Percentiles rank a stretch among this genome's conserved stretches.
These are phyloP conservation scores for Dissoconium aciculare DNA, from an alignment of 2,329 filamentous ascomycete species.

Conservation along the genomic window DNA sequence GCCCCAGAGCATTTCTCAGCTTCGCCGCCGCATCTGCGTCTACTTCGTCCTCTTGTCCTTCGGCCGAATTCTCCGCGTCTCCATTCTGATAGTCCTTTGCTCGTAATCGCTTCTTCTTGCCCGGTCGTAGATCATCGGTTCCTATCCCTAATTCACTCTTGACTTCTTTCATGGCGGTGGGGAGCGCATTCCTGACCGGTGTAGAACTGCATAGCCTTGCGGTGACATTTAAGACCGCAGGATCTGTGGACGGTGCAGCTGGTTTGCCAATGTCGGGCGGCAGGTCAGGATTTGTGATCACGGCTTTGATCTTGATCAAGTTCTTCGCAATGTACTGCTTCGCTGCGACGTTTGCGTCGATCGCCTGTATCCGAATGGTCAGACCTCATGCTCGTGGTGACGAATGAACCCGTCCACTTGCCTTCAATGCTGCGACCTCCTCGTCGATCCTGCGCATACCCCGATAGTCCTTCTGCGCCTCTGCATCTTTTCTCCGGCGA, in stretches of 20 bases:
- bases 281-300: slow-evolving; percentile 37
- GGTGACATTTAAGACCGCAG: slow-evolving; percentile 41
- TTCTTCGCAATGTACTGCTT: slow-evolving; percentile 43
- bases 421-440: slow-evolving; percentile 46
- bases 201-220: slow-evolving; percentile 46
- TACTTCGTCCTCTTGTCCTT: slow-evolving; percentile 1
- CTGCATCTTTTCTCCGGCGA: slow-evolving; percentile 44
- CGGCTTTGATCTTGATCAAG: slow-evolving; percentile 41
- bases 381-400: too few species aligned
- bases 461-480: slow-evolving; percentile 29
- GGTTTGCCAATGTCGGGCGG: slow-evolving; percentile 27
- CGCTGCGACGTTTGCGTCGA: slow-evolving; percentile 37
- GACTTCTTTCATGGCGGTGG: slow-evolving; percentile 30
- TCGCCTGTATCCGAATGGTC: slow-evolving; percentile 24
- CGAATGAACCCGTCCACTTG: too few species aligned
- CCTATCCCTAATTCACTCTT: slow-evolving; percentile 26
- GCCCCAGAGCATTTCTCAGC: neutral
- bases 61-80: slow-evolving; percentile 1
- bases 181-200: slow-evolving; percentile 41
- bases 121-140: slow-evolving; percentile 6
- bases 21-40: neutral
- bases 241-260: slow-evolving; percentile 27
- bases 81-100: slow-evolving; percentile 14
- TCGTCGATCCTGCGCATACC: slow-evolving; percentile 46
- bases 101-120: slow-evolving; percentile 16